Conservation (phyloP, 129 eudicot genomes). For the Tanacetum coccineum region DNA sequence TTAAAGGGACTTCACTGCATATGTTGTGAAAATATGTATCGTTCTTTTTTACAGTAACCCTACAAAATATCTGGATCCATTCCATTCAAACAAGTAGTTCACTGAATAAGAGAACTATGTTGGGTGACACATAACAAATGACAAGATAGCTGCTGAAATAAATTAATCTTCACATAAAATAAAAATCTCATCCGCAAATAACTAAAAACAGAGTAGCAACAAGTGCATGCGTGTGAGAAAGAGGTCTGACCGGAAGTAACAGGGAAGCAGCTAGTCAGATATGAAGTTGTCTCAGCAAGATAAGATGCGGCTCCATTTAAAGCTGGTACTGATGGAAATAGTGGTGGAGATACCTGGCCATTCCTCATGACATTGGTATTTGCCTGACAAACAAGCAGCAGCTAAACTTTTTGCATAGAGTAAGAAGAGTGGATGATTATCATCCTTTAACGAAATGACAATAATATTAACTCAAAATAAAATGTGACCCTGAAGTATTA, state of each 20-base stretch:
- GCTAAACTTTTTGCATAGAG: constrained; percentile 5
- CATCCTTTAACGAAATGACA: neutral
- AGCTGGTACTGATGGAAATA: constrained; percentile 67
- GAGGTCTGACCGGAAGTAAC: constrained; percentile 43
- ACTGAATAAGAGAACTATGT: neutral
- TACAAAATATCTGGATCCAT: neutral
- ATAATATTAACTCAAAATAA: neutral
- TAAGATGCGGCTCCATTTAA: constrained; percentile 79
- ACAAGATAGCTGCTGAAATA: constrained; percentile 6
- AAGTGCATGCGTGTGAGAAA: neutral
- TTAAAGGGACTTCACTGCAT: too few relatives aligned
- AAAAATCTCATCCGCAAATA: neutral
- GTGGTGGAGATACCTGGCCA: constrained; percentile 42
- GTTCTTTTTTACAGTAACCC: too few relatives aligned
- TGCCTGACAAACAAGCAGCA: constrained; percentile 40
- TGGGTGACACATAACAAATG: constrained; percentile 9
- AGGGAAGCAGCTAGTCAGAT: constrained; percentile 70
- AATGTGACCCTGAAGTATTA: neutral
- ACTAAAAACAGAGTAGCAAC: constrained; percentile 2
- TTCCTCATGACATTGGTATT: constrained; percentile 33
- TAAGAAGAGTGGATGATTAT: constrained; percentile 12
- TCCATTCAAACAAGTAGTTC: constrained; percentile 7
- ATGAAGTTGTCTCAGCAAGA: constrained; percentile 74
- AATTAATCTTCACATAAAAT: neutral
- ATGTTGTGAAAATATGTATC: too few relatives aligned